Percentiles rank a stretch among this genome's conserved stretches.
phyloP scores from a whole-genome alignment of 2,329 filamentous ascomycete species.

The Drechslerella stenobrocha region DNA sequence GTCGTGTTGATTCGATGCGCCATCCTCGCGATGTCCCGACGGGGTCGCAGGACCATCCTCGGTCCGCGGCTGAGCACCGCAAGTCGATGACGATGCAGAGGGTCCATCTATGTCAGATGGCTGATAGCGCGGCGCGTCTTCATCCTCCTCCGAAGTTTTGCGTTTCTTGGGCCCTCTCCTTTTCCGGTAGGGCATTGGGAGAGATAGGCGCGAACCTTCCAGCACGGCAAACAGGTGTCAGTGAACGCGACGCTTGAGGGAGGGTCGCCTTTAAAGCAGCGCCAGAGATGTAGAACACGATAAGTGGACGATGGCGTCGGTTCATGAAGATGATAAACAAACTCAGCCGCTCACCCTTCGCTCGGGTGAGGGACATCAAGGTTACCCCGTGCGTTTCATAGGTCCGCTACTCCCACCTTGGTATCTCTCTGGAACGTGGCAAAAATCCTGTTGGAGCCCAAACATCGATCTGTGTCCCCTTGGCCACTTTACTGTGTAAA shows the following conservation, averaged over 20 bases:
- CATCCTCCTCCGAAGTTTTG: constrained; percentile 39
- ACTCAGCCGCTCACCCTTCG: constrained; percentile 15
- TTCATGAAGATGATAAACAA: constrained; percentile 45
- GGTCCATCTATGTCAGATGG: constrained; percentile 5
- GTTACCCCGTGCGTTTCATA: constrained; percentile 44
- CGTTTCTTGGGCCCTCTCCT: constrained; percentile 31
- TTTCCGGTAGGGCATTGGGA: constrained; percentile 44
- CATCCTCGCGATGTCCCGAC: constrained; percentile 6
- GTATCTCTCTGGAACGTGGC: constrained; percentile 34
- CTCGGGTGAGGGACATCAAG: constrained; percentile 26
- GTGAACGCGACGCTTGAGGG: constrained; percentile 19
- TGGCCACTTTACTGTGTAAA: constrained; percentile 9
- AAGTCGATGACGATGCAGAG: constrained; percentile 17
- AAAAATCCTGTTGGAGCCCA: too few species aligned
- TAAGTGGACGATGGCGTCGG: constrained; percentile 15
- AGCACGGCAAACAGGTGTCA: constrained; percentile 24
- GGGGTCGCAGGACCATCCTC: constrained; percentile 15
- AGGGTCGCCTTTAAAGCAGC: constrained; percentile 13
- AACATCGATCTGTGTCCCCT: constrained; percentile 31
- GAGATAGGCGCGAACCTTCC: constrained; percentile 34
- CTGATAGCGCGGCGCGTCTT: constrained; percentile 24
- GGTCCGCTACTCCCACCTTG: constrained; percentile 40
- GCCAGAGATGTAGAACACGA: constrained; percentile 19
- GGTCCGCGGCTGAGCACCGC: constrained; percentile 9
- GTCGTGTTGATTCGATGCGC: constrained; percentile 22